These are phyloP conservation scores for Leccinum uliginosum DNA, from an alignment of 768 basidiomycete genomes.

Conservation along the genomic window DNA sequence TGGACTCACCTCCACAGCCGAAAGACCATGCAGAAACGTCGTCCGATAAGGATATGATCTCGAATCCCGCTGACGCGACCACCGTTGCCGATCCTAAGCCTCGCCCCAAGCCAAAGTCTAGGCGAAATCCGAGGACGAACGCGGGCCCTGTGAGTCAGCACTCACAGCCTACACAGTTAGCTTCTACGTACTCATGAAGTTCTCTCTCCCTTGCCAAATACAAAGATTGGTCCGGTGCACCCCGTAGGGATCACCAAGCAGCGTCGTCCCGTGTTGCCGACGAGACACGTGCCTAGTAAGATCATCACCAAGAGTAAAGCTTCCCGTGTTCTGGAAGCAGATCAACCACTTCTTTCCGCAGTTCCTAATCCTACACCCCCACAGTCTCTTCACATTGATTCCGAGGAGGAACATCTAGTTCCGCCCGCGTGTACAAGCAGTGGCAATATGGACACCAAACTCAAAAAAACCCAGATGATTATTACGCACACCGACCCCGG, in stretches of 20 bases:
- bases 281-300: slow-evolving; percentile 21
- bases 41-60: neutral
- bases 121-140: slow-evolving; percentile 27
- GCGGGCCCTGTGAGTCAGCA: slow-evolving; percentile 22
- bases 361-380: slow-evolving; percentile 8
- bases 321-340: slow-evolving; percentile 12
- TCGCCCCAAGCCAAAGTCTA: slow-evolving; percentile 11
- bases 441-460: slow-evolving; percentile 29
- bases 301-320: slow-evolving; percentile 9
- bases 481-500: slow-evolving; percentile 18
- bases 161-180: neutral
- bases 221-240: slow-evolving; percentile 14
- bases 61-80: slow-evolving; percentile 1
- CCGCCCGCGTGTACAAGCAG: slow-evolving; percentile 17
- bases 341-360: slow-evolving; percentile 6
- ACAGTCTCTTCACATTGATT: slow-evolving; percentile 11
- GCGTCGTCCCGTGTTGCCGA: slow-evolving; percentile 1
- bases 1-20: slow-evolving; percentile 2
- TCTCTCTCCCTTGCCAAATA: neutral
- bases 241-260: slow-evolving; percentile 18
- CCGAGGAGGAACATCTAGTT: slow-evolving; percentile 11
- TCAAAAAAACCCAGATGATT: slow-evolving; percentile 11
- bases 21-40: neutral
- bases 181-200: slow-evolving; percentile 15
- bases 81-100: neutral